phyloP scores from a whole-genome alignment of 257 asterid genomes.

The Petrea volubilis region DNA sequence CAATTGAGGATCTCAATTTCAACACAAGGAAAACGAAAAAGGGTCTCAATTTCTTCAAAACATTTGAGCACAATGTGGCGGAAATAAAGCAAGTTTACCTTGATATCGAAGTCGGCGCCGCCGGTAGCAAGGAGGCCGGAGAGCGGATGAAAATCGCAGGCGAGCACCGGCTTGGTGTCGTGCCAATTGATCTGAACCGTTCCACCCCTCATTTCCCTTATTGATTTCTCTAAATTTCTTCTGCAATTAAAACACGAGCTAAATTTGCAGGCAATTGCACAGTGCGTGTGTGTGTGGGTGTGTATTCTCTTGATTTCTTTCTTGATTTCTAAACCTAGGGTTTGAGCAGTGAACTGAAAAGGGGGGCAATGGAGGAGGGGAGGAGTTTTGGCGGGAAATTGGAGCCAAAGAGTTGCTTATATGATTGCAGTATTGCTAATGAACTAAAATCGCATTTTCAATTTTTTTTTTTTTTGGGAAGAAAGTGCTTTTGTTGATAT shows the following conservation, averaged over 20 bases:
- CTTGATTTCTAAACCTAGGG: slow-evolving; percentile 16
- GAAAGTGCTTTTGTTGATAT: not conserved
- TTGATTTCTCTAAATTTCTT: not conserved
- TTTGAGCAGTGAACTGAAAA: slow-evolving; percentile 3
- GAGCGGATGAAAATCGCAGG: slow-evolving; percentile 84
- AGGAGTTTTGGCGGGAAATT: slow-evolving; percentile 35
- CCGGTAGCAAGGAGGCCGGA: slow-evolving; percentile 84
- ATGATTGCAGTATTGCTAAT: not conserved
- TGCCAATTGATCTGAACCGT: slow-evolving; percentile 95
- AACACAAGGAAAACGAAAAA: not conserved
- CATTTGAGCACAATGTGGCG: not conserved
- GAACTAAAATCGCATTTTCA: not conserved
- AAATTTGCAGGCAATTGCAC: not conserved
- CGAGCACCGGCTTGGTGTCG: slow-evolving; percentile 81
- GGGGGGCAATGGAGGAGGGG: not conserved
- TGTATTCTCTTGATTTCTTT: not conserved
- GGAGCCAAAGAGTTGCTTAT: not conserved
- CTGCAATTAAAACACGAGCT: not conserved
- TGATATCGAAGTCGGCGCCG: slow-evolving; percentile 93
- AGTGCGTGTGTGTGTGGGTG: too few species aligned
- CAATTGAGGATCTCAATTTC: not conserved
- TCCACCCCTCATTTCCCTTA: slow-evolving; percentile 81
- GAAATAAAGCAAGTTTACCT: slow-evolving; percentile 46
- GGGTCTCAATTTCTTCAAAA: not conserved
- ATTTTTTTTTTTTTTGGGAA: not conserved